A percentile compares a stretch with the other conserved stretches of the same genome.
These are phyloP conservation scores for Cucurbitaria berberidis DNA, from an alignment of 2,329 filamentous ascomycete genomes.

Conservation along the genomic window DNA sequence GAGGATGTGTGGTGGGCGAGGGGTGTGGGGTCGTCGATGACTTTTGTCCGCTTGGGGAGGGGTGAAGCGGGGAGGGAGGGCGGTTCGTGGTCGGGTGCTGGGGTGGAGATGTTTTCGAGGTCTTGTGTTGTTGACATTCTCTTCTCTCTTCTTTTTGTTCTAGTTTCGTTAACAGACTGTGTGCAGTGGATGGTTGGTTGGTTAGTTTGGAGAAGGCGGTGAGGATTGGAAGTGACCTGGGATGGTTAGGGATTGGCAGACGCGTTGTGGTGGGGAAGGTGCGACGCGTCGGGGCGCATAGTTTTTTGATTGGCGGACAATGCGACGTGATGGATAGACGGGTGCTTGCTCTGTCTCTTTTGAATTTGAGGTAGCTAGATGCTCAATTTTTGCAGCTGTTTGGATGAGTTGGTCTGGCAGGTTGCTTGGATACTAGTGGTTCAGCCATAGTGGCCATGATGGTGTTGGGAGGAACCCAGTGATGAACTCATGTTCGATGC, in stretches of 20 bases:
- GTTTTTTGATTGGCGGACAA: slow-evolving; percentile 16
- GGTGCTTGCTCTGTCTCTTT: no score
- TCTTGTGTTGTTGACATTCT: slow-evolving; percentile 21
- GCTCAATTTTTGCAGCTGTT: no score
- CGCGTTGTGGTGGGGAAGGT: slow-evolving; percentile 6
- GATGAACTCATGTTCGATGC: no score
- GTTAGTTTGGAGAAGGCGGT: slow-evolving; percentile 15
- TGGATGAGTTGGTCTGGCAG: no score
- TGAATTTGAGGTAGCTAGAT: no score
- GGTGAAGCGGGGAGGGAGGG: slow-evolving; percentile 73
- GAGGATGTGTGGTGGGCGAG: slow-evolving; percentile 37
- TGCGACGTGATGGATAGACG: not conserved
- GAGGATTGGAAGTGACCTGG: not conserved
- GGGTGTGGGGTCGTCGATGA: slow-evolving; percentile 54
- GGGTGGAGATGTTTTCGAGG: slow-evolving; percentile 28
- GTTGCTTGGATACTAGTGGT: no score
- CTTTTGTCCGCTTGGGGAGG: slow-evolving; percentile 80
- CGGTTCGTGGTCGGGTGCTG: slow-evolving; percentile 41
- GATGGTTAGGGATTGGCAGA: slow-evolving; percentile 1
- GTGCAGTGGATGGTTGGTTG: slow-evolving; percentile 4
- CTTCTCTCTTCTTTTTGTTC: no score
- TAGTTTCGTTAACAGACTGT: no score
- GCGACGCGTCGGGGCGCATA: slow-evolving; percentile 9
- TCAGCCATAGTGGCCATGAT: no score
- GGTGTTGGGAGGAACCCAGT: no score